Evolutionary conservation across 495 filamentous ascomycete genomes (phyloP).

Genomic region (Melanomma pulvis-pyrius): DNA sequence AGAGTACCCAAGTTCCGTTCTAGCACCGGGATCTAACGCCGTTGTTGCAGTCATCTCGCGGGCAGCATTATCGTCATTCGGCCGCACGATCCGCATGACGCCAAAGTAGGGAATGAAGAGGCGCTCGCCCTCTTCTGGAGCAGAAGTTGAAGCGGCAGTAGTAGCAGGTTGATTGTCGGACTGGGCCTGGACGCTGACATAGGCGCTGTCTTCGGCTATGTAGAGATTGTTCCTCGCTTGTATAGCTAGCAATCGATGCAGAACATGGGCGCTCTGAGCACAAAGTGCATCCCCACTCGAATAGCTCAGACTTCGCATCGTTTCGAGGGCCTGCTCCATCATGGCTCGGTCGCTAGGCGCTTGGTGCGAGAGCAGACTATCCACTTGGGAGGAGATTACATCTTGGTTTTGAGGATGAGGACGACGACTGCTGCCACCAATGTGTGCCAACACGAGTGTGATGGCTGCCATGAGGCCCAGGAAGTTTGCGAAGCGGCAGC

Average conservation of each 20-base stretch:
- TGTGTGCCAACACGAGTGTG: not conserved
- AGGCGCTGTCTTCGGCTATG: not conserved
- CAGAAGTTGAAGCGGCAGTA: not conserved
- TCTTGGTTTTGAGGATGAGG: not conserved
- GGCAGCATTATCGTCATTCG: not conserved
- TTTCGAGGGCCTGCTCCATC: not conserved
- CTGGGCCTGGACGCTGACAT: not conserved
- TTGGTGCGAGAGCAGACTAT: not conserved
- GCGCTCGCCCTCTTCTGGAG: not conserved
- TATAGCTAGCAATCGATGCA: constrained; percentile 2
- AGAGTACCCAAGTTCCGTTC: not conserved
- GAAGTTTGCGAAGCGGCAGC: constrained; percentile 49
- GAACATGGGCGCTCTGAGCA: not conserved
- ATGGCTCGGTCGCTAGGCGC: not conserved
- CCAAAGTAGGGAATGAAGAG: not conserved
- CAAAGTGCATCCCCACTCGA: constrained; percentile 1
- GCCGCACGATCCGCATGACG: not conserved
- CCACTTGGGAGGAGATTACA: not conserved
- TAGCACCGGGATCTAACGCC: not conserved
- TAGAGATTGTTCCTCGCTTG: not conserved
- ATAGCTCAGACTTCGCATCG: not conserved
- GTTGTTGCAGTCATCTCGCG: not conserved
- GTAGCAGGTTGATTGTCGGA: not conserved
- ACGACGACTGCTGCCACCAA: not conserved
- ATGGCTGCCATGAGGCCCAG: constrained; percentile 43